phyloP scores from a whole-genome alignment of 2,329 filamentous ascomycete genomes.

The Cladorrhinum sp. region DNA sequence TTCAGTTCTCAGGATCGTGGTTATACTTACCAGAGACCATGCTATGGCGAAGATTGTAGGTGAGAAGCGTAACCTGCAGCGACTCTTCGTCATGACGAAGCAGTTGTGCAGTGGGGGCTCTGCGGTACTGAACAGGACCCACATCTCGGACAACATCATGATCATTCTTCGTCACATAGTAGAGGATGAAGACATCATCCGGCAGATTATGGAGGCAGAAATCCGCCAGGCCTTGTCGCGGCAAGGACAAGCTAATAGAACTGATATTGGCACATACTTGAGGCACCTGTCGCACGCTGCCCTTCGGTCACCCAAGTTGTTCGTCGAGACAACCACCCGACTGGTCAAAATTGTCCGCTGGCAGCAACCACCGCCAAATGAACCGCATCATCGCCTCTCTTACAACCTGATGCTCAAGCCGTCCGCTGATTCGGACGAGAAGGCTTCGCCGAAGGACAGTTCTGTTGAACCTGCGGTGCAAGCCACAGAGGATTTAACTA shows the following conservation, averaged over 20 bases:
- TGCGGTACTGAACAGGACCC: conserved; percentile 61
- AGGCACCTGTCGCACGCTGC: conserved; percentile 75
- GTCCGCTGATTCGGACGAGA: conserved; percentile 24
- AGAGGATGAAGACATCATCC: conserved; percentile 87
- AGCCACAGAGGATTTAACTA: conserved; percentile 45
- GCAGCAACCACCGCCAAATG: conserved; percentile 31
- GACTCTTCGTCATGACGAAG: conserved; percentile 92
- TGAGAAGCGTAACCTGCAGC: conserved; percentile 84
- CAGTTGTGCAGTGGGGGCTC: conserved; percentile 80
- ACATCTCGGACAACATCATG: conserved; percentile 64
- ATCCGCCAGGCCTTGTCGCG: conserved; percentile 75
- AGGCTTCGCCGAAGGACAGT: conserved; percentile 34
- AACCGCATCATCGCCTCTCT: conserved; percentile 29
- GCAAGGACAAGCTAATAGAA: conserved; percentile 45
- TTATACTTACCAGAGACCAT: conserved; percentile 80
- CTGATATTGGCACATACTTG: conserved; percentile 70
- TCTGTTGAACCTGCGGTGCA: conserved; percentile 44
- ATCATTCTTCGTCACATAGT: conserved; percentile 87
- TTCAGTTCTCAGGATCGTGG: conserved; percentile 76
- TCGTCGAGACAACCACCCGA: conserved; percentile 84
- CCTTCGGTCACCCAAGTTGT: conserved; percentile 77
- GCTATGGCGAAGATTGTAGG: conserved; percentile 72
- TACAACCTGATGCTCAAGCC: conserved; percentile 44
- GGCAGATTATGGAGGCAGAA: conserved; percentile 87
- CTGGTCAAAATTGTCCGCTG: conserved; percentile 71